Evolutionary conservation across 192 early-diverging fungal genomes (phyloP).

Genomic region (Backusella westeae): DNA sequence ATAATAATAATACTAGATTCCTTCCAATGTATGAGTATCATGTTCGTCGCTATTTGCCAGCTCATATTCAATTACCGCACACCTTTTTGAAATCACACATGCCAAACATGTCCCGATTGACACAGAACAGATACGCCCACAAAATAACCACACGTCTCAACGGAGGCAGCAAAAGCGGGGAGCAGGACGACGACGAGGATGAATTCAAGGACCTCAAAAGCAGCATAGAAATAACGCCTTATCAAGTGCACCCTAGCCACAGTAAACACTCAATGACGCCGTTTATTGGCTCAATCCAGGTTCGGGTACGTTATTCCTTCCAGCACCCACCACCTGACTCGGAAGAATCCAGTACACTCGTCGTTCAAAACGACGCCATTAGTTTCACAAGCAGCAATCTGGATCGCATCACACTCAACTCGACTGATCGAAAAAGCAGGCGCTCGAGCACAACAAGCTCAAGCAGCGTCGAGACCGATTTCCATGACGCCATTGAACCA

Average conservation of each 20-base stretch:
- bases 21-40: conserved; percentile 41
- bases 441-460: conserved; percentile 4
- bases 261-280: conserved; percentile 30
- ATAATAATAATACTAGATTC: conserved; percentile 8
- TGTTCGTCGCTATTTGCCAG: conserved; percentile 25
- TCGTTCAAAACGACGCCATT: neutral
- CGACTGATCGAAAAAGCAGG: neutral
- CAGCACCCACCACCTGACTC: conserved; percentile 29
- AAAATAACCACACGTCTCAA: neutral
- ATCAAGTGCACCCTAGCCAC: conserved; percentile 25
- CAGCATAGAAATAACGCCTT: neutral
- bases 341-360: conserved; percentile 3
- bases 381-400: conserved; percentile 8
- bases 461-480: neutral
- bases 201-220: neutral
- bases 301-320: conserved; percentile 31
- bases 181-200: neutral
- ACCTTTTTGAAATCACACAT: conserved; percentile 33
- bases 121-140: conserved; percentile 8
- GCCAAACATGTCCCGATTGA: conserved; percentile 14
- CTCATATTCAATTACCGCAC: conserved; percentile 33
- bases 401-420: neutral
- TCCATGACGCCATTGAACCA: conserved; percentile 21
- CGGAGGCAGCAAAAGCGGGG: neutral
- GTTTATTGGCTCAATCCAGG: conserved; percentile 34